Evolutionary conservation across 202 grass and related monocot genomes (phyloP), one percentile per base, ranked within the genome.

Genomic region (Tripidium arundinaceum): DNA sequence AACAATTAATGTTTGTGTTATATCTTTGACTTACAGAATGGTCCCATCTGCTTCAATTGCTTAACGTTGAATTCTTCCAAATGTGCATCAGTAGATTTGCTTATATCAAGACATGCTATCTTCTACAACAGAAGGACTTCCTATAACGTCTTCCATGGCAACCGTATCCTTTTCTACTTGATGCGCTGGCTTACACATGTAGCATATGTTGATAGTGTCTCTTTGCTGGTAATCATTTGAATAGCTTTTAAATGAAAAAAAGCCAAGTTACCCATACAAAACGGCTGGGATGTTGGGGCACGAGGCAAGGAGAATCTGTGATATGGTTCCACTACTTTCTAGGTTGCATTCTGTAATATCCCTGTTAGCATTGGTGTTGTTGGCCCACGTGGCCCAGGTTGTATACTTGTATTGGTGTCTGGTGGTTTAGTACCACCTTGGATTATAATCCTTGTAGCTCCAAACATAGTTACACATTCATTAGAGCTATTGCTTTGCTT

Each of bases 111-210:
- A 78, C 57, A 73, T 4, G 27, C 13, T 79, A 70, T 88, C 34
- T 90, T 93, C 46, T 90, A 90, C 64, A 90, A 84, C 78, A 88
- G 50, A 81, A 78, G 42, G 31, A 75, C 74, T 71, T 81, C 85
- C 60, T 75, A 70, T 65, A 81, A 79, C 37, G 49, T 86, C 74
- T 93, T 93, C 62, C 83, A 76, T 78, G 46, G 62, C 34, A 83
- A 78, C 8, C 74, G 88, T 93, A 93, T 93, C 91, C 91, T 88
- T 87, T 68, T 28, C 33, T 65, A 54, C 37, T 58, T 77, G 45
- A 19, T 46, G 14, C 68, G 28, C 27, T 31, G 38, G 6, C 28
- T 11, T 49, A 74, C 36, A 50, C 18, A 38, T 29, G 29, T 25
- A 68, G 14, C 26, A 14, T 64, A 70, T 72, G 12, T 43, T 63